phyloP scores from a whole-genome alignment of 176 grass and related monocot genomes.

The Avena atlantica region DNA sequence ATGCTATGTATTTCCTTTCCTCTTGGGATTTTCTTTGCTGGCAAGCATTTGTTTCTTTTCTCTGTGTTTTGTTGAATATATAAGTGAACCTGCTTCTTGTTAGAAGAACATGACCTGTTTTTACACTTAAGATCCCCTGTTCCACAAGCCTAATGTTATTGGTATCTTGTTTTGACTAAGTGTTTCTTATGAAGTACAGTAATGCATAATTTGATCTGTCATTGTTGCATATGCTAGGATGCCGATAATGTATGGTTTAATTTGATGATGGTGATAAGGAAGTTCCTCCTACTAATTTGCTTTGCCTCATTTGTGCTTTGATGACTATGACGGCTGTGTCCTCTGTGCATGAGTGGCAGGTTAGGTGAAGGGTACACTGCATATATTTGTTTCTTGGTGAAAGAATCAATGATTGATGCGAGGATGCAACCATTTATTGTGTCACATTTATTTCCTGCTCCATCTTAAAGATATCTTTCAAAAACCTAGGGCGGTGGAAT shows the following conservation, averaged over 20 bases:
- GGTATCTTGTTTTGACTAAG: slow-evolving; percentile 8
- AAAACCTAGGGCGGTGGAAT: slow-evolving; percentile 12
- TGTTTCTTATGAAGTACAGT: slow-evolving; percentile 6
- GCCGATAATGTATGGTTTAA: slow-evolving; percentile 34
- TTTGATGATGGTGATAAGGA: slow-evolving; percentile 35
- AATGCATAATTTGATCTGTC: neutral
- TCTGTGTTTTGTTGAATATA: neutral
- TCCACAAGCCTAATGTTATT: neutral
- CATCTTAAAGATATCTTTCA: neutral
- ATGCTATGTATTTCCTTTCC: neutral
- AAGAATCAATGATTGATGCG: slow-evolving; percentile 47
- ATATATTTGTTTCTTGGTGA: slow-evolving; percentile 7
- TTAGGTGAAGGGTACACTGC: slow-evolving; percentile 49
- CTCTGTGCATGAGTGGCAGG: slow-evolving; percentile 37
- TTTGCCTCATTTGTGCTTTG: slow-evolving; percentile 46
- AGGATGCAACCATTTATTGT: slow-evolving; percentile 26
- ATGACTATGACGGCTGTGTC: slow-evolving; percentile 23
- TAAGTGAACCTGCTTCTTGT: neutral
- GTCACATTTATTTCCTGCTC: slow-evolving; percentile 20
- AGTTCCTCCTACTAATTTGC: slow-evolving; percentile 36
- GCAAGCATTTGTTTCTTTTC: neutral
- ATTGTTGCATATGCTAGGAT: slow-evolving; percentile 35
- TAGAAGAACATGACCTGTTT: neutral
- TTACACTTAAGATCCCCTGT: slow-evolving; percentile 11
- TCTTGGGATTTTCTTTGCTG: slow-evolving; percentile 16